Conservation (phyloP, 768 basidiomycete genomes). For the Multifurca ochricompacta region DNA sequence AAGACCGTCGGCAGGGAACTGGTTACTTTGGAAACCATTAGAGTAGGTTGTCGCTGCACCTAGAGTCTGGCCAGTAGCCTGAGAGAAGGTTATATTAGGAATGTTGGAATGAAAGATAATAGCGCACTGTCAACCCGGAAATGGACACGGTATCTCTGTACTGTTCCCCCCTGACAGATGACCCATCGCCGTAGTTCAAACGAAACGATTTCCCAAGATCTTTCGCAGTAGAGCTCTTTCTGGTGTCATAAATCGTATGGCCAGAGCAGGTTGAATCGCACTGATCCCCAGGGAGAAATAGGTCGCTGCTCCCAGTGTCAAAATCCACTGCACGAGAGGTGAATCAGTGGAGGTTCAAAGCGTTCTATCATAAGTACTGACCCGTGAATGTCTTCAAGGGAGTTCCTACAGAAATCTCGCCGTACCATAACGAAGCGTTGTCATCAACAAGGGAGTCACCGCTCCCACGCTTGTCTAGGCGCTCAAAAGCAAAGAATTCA, state of each 20-base stretch:
- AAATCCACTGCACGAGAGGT: conserved; percentile 28
- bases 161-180: conserved; percentile 31
- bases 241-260: conserved; percentile 1
- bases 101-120: not conserved
- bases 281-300: conserved; percentile 29
- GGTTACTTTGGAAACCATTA: conserved; percentile 23
- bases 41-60: conserved; percentile 37
- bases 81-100: not conserved
- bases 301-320: conserved; percentile 30
- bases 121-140: conserved; percentile 27
- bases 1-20: conserved; percentile 34
- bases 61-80: conserved; percentile 32
- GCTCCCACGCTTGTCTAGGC: not conserved
- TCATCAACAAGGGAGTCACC: not conserved
- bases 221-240: conserved; percentile 18
- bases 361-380: not conserved
- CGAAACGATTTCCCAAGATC: conserved; percentile 25
- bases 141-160: conserved; percentile 39
- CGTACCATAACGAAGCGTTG: conserved; percentile 3
- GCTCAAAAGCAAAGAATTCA: not conserved
- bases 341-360: not conserved
- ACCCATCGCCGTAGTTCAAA: conserved; percentile 35
- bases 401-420: conserved; percentile 10
- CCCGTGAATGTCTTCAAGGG: conserved; percentile 4
- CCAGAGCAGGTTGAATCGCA: conserved; percentile 28